phyloP scores from a whole-genome alignment of 2,329 filamentous ascomycete genomes.

The Penicillium hordei region DNA sequence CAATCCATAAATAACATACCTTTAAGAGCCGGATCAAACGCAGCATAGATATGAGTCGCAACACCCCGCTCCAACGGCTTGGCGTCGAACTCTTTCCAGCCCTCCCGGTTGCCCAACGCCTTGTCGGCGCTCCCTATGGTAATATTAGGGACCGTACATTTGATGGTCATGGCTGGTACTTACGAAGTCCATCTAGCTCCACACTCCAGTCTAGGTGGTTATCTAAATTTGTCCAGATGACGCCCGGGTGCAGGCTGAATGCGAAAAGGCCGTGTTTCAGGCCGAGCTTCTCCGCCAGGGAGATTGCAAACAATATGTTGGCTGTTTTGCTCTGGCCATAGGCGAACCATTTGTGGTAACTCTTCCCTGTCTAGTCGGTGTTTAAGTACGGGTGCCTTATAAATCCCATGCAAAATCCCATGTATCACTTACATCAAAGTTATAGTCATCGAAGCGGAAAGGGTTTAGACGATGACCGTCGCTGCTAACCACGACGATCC shows the following conservation, averaged over 20 bases:
- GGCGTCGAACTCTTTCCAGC: slow-evolving; percentile 17
- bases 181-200: slow-evolving; percentile 17
- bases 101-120: slow-evolving; percentile 20
- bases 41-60: slow-evolving; percentile 36
- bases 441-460: slow-evolving; percentile 47
- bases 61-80: slow-evolving; percentile 31
- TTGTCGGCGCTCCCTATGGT: slow-evolving; percentile 4
- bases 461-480: slow-evolving; percentile 46
- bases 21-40: slow-evolving; percentile 30
- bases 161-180: neutral
- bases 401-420: neutral
- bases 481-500: slow-evolving; percentile 49
- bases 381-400: neutral
- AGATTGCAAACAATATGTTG: slow-evolving; percentile 46
- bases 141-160: neutral
- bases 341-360: slow-evolving; percentile 35
- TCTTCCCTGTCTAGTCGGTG: slow-evolving; percentile 23
- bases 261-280: slow-evolving; percentile 23
- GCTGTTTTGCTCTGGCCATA: slow-evolving; percentile 51
- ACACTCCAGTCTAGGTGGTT: slow-evolving; percentile 21
- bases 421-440: slow-evolving; percentile 39
- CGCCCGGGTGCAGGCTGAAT: slow-evolving; percentile 32
- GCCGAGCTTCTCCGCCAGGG: slow-evolving; percentile 33
- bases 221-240: slow-evolving; percentile 25
- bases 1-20: slow-evolving; percentile 10